Conservation (phyloP, 345 rosid genomes). For the Salix dunnii region DNA sequence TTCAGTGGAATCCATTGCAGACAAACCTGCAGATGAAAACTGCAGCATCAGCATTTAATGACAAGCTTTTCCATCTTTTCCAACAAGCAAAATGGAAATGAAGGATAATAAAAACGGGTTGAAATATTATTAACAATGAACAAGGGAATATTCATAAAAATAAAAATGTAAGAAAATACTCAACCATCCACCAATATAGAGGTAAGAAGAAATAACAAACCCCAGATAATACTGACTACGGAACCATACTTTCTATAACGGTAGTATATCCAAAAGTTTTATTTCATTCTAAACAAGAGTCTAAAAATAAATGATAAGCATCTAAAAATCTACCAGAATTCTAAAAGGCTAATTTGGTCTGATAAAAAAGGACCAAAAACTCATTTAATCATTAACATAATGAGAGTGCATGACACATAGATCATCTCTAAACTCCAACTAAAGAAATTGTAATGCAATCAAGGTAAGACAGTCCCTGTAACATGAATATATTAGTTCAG, state of each 20-base stretch:
- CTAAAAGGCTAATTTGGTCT: background rate
- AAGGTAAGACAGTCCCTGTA: background rate
- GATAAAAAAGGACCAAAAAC: background rate
- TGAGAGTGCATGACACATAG: background rate
- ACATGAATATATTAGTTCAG: background rate
- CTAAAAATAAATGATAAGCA: background rate
- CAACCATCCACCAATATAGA: background rate
- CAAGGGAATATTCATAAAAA: background rate
- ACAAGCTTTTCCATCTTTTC: background rate
- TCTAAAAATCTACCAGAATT: background rate
- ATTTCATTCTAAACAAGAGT: background rate
- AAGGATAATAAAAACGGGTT: too few species aligned
- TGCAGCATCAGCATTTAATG: background rate
- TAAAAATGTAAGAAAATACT: background rate
- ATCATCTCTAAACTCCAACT: background rate
- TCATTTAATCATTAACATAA: background rate
- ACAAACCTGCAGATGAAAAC: slow-evolving; percentile 20
- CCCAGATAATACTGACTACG: background rate
- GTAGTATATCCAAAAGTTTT: background rate
- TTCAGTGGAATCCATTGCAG: slow-evolving; percentile 48
- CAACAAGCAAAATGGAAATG: background rate
- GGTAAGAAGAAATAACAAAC: background rate
- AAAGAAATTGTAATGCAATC: background rate
- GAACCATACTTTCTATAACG: background rate
- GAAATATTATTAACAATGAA: background rate